Evolutionary conservation across 2,329 filamentous ascomycete genomes (phyloP).

Genomic region (Venturia carpophila): DNA sequence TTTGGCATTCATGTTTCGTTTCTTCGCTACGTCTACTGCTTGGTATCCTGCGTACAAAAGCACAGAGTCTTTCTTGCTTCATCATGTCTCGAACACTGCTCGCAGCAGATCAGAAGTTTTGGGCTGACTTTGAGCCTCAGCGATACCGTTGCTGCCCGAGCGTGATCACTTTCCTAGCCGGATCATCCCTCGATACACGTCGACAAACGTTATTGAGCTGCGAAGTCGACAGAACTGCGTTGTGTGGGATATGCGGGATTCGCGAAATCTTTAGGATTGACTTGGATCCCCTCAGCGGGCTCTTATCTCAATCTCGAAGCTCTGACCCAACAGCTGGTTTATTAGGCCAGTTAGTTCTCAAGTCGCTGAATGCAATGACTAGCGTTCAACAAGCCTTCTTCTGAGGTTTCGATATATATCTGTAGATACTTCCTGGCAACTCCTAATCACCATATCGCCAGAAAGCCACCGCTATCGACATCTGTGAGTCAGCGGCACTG

Average conservation of each 20-base stretch:
- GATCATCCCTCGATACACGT: neutral
- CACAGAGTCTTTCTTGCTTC: neutral
- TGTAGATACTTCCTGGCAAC: no score
- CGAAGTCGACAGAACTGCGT: neutral
- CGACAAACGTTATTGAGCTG: neutral
- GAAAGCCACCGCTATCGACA: neutral
- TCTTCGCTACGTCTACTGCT: neutral
- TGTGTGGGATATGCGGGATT: neutral
- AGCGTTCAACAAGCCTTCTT: no score
- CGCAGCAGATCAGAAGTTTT: neutral
- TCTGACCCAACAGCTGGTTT: no score
- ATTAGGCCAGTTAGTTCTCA: no score
- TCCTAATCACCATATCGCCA: no score
- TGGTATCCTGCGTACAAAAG: neutral
- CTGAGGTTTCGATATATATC: no score
- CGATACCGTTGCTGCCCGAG: neutral
- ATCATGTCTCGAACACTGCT: neutral
- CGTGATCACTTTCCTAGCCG: neutral
- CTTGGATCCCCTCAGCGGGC: neutral
- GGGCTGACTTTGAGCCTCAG: neutral
- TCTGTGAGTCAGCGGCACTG: neutral
- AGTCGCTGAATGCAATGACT: no score
- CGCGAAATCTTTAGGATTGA: neutral
- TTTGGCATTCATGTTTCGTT: conserved; percentile 6
- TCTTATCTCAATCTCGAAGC: no score